Conservation (phyloP, 768 basidiomycete genomes). For the Russula sp. region DNA sequence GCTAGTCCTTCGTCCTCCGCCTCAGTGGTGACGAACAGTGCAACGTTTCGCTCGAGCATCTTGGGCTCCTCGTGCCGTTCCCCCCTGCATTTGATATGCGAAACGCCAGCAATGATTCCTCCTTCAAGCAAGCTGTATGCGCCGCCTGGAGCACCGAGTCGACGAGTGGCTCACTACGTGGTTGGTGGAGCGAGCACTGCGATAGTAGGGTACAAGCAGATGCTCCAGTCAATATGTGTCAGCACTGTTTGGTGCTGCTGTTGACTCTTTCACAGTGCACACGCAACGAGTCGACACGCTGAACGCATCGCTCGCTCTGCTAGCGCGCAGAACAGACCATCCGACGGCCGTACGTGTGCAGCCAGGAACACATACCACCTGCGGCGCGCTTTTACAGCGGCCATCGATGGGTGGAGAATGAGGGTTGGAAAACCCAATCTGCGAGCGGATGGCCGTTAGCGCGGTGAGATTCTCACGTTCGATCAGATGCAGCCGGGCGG, state of each 20-base stretch:
- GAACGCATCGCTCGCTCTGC: slow-evolving; percentile 36
- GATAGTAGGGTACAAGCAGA: slow-evolving; percentile 5
- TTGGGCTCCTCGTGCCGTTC: slow-evolving; percentile 30
- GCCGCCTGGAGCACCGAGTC: slow-evolving; percentile 24
- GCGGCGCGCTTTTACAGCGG: slow-evolving; percentile 34
- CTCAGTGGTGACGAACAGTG: slow-evolving; percentile 64
- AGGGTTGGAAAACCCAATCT: slow-evolving; percentile 52
- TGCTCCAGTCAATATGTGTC: slow-evolving; percentile 8
- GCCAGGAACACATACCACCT: slow-evolving; percentile 42
- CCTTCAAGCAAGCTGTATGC: background rate
- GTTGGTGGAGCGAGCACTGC: slow-evolving; percentile 26
- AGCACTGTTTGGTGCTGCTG: background rate
- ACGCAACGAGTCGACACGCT: slow-evolving; percentile 49
- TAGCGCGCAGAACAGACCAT: slow-evolving; percentile 49
- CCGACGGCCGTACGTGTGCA: slow-evolving; percentile 61
- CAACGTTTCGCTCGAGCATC: slow-evolving; percentile 42
- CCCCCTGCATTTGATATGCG: slow-evolving; percentile 32
- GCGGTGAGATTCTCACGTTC: slow-evolving; percentile 34
- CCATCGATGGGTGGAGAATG: slow-evolving; percentile 36
- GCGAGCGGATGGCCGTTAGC: slow-evolving; percentile 42
- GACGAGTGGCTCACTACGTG: slow-evolving; percentile 10
- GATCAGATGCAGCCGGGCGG: slow-evolving; percentile 53
- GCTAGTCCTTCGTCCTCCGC: slow-evolving; percentile 30
- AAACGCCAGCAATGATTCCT: background rate
- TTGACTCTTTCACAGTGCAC: slow-evolving; percentile 33